These are phyloP conservation scores for Boletellus ananas DNA, from an alignment of 768 basidiomycete species.

Conservation along the genomic window DNA sequence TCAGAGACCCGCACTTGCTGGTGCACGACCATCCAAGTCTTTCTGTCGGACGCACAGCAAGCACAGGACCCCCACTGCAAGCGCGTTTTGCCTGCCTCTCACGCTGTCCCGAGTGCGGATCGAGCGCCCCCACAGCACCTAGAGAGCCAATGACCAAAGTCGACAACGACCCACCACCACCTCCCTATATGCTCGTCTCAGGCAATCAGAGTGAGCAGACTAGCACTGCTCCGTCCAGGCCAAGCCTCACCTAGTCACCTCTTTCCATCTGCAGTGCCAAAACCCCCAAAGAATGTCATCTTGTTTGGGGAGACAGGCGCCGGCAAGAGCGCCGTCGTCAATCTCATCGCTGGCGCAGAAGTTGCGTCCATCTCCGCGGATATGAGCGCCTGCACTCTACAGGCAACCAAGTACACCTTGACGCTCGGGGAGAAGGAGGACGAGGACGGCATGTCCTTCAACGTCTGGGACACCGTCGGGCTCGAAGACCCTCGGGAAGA, in stretches of 20 bases:
- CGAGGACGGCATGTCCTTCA: background rate
- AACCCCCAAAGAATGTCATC: background rate
- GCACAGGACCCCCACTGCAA: too few relatives aligned
- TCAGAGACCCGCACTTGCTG: too few relatives aligned
- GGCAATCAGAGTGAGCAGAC: background rate
- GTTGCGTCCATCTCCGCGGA: background rate
- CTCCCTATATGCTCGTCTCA: background rate
- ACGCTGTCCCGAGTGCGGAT: too few relatives aligned
- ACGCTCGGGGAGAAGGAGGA: background rate
- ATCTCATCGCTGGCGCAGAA: background rate
- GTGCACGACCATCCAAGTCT: too few relatives aligned
- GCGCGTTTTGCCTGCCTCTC: too few relatives aligned
- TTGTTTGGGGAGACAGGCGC: constrained; percentile 7
- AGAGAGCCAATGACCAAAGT: background rate
- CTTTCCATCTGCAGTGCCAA: background rate
- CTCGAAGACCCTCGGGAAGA: background rate
- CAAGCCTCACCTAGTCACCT: background rate
- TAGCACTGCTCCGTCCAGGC: too few relatives aligned
- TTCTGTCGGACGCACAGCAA: too few relatives aligned
- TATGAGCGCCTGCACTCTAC: background rate
- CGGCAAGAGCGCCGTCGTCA: constrained; percentile 3
- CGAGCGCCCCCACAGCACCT: too few relatives aligned
- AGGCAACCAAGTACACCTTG: background rate
- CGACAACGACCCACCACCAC: background rate
- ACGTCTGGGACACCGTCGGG: constrained; percentile 1